Percentiles rank a stretch among this genome's conserved stretches.
Evolutionary conservation across 768 basidiomycete species (phyloP).

Genomic region (Suillus placidus): DNA sequence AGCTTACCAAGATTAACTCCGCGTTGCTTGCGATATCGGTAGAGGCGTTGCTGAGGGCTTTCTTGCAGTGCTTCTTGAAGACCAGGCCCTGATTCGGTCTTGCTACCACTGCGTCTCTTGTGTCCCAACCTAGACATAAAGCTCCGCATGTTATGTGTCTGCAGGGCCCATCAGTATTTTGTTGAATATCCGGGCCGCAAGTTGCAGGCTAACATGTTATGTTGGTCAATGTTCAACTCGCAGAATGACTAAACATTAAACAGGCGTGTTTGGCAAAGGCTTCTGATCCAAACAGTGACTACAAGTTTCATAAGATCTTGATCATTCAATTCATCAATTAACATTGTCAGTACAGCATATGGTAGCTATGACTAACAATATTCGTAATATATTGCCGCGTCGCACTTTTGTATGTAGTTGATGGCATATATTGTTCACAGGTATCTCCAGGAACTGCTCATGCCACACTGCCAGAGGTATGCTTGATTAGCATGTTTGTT

Average conservation of each 20-base stretch:
- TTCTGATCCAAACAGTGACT: conserved; percentile 4
- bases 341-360: background rate
- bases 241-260: conserved; percentile 1
- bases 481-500: background rate
- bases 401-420: background rate
- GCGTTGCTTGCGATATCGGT: conserved; percentile 70
- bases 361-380: background rate
- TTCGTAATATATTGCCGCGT: background rate
- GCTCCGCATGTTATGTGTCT: background rate
- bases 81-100: background rate
- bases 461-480: background rate
- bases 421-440: background rate
- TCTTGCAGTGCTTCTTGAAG: background rate
- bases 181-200: background rate
- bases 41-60: conserved; percentile 26
- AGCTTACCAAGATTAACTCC: conserved; percentile 80
- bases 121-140: background rate
- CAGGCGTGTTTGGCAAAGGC: conserved; percentile 7
- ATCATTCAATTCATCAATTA: background rate
- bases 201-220: background rate
- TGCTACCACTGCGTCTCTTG: background rate
- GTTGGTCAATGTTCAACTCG: background rate
- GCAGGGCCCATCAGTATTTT: background rate
- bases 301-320: background rate
- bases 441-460: background rate